Base-by-base conservation (phyloP, 805 yeast species). In the Ogataea degrootiae region DNA sequence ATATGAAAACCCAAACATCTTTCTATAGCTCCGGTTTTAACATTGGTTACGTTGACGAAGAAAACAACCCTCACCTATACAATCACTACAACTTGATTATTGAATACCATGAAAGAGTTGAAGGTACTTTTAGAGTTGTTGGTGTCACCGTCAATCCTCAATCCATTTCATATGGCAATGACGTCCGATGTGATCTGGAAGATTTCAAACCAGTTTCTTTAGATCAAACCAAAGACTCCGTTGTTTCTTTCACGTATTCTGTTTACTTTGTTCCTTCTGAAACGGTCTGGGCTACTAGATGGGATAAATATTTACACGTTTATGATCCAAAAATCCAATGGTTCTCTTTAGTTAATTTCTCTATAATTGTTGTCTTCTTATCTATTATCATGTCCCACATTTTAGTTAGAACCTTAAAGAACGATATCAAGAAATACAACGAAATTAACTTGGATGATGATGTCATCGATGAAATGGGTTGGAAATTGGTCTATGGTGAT, bases 401-500 rank as follows among this genome's bases (percentile, higher is more conserved):
- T 48, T 73, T 94, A 54, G 69, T 84, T 51, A 80, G 88, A 58
- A 87, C 96, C 37, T 75, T 94, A 62, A 85, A 80, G 63, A 84
- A 79, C 61, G 99, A 94, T 65, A 87, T 94, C 58, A 76, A 84
- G 48, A 83, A 85, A 59, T 94, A 94, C 69, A 92, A 92, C 63
- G 96, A 87, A 63, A 78, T 92, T 54, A 89, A 87, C 62, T 75
- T 92, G 58, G 94, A 87, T 62, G 89, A 84, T 58, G 96, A 87
- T 48, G 79, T 89, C 45, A 83, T 88, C 52, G 96, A 90, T 60
- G 98, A 94, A 65, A 78, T 90, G 62, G 99, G 99, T 37, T 94
- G 99, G 99, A 94, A 94, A 65, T 76, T 94, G 54, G 84, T 90
- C 37, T 95, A 91, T 59, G 98, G 97, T 52, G 98, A 92, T 65